Percentiles rank a stretch among this genome's conserved stretches.
Evolutionary conservation across 176 grass and related monocot genomes (phyloP).

Genomic region (Oryza glumipatula): DNA sequence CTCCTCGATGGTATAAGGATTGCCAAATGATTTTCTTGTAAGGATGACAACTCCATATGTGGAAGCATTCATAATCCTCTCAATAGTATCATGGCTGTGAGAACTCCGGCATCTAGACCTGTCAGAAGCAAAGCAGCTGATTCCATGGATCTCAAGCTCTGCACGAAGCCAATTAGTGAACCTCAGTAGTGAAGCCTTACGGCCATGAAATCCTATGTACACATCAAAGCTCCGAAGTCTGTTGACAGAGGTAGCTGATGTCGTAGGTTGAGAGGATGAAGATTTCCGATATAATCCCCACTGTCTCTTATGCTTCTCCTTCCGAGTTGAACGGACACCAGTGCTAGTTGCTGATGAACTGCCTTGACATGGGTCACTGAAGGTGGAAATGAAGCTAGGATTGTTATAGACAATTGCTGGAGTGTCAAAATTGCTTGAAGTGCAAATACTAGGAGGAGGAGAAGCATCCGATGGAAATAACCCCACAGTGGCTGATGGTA

Average conservation of each 20-base stretch:
- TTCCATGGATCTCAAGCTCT: conserved; percentile 92
- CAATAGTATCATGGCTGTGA: conserved; percentile 68
- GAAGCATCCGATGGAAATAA: conserved; percentile 60
- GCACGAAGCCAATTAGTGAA: conserved; percentile 92
- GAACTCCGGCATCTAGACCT: conserved; percentile 80
- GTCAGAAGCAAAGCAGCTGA: conserved; percentile 91
- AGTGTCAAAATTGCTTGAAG: conserved; percentile 76
- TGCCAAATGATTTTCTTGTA: conserved; percentile 92
- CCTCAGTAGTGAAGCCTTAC: conserved; percentile 80
- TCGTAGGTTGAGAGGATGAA: conserved; percentile 45
- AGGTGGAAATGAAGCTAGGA: conserved; percentile 63
- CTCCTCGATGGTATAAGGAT: conserved; percentile 92
- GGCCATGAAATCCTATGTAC: conserved; percentile 94
- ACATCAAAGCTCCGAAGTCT: conserved; percentile 75
- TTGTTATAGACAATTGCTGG: conserved; percentile 68
- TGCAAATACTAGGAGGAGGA: conserved; percentile 67
- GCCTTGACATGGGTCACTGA: conserved; percentile 57
- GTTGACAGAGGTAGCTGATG: conserved; percentile 61
- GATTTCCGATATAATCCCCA: conserved; percentile 50
- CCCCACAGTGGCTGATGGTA: conserved; percentile 37
- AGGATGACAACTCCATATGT: conserved; percentile 91
- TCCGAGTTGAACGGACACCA: conserved; percentile 31
- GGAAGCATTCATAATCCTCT: conserved; percentile 90
- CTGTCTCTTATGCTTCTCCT: conserved; percentile 62
- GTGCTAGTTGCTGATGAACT: conserved; percentile 62